A percentile compares a stretch with the other conserved stretches of the same genome.
Evolutionary conservation across 1,284 basidiomycete species (phyloP).

Genomic region (Moniliophthora roreri): DNA sequence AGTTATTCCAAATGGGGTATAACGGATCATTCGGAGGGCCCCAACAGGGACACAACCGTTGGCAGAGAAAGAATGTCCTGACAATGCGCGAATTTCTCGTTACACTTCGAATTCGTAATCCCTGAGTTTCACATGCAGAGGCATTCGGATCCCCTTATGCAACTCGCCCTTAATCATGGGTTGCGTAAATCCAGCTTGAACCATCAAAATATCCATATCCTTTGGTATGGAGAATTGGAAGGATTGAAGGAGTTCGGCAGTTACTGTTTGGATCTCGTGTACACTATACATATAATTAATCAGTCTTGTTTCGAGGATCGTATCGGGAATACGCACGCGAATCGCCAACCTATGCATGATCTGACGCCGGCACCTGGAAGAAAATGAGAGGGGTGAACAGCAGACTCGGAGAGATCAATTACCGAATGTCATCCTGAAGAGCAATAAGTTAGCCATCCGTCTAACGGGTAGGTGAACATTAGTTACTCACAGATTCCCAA

Average conservation of each 20-base stretch:
- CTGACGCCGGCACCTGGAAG: constrained; percentile 2
- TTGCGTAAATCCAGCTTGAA: no score
- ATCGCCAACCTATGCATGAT: constrained; percentile 5
- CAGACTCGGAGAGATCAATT: background rate
- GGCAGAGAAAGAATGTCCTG: no score
- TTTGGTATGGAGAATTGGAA: background rate
- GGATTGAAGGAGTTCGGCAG: background rate
- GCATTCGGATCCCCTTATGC: no score
- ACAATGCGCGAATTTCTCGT: no score
- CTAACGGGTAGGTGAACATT: no score
- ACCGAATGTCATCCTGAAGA: constrained; percentile 10
- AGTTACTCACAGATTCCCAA: constrained; percentile 19
- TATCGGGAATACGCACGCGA: constrained; percentile 1
- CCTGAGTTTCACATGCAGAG: no score
- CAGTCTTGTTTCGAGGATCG: background rate
- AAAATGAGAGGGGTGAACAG: background rate
- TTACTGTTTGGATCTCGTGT: background rate
- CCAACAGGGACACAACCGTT: no score
- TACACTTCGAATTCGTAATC: no score
- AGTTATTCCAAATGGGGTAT: no score
- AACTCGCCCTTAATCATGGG: no score
- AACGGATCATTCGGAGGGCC: no score
- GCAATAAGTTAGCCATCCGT: background rate
- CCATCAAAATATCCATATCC: background rate
- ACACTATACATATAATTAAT: background rate